Conservation (phyloP, 345 rosid genomes). For the Bruguiera gymnorhiza region DNA sequence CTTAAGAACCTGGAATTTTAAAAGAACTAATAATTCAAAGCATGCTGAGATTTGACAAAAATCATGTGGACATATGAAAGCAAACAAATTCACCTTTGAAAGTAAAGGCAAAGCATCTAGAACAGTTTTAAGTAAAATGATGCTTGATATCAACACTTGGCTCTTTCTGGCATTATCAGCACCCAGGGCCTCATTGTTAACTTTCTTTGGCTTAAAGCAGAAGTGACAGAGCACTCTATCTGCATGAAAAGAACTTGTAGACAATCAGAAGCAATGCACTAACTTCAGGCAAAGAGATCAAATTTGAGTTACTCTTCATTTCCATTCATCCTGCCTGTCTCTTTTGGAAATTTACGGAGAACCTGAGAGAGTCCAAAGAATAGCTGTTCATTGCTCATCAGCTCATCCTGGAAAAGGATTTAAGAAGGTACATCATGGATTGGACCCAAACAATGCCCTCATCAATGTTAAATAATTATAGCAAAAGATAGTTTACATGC, state of each 20-base stretch:
- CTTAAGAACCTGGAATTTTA: slow-evolving; percentile 63
- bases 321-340: slow-evolving; percentile 56
- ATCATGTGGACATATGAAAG: slow-evolving; percentile 6
- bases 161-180: slow-evolving; percentile 71
- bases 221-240: slow-evolving; percentile 96
- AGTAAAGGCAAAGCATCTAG: slow-evolving; percentile 90
- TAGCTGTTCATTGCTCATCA: slow-evolving; percentile 90
- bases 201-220: slow-evolving; percentile 92
- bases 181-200: slow-evolving; percentile 58
- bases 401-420: slow-evolving; percentile 68
- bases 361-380: slow-evolving; percentile 96
- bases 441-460: slow-evolving; percentile 10
- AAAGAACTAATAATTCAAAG: slow-evolving; percentile 11
- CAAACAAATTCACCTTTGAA: slow-evolving; percentile 49
- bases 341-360: slow-evolving; percentile 92
- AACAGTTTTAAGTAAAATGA: slow-evolving; percentile 90
- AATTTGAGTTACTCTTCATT: neutral
- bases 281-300: slow-evolving; percentile 11
- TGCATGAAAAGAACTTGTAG: slow-evolving; percentile 34
- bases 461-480: neutral
- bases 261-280: slow-evolving; percentile 15
- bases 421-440: slow-evolving; percentile 17
- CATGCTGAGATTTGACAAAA: neutral
- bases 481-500: neutral
- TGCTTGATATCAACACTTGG: slow-evolving; percentile 81